phyloP scores from a whole-genome alignment of 129 eudicot genomes.

The Silybum marianum region DNA sequence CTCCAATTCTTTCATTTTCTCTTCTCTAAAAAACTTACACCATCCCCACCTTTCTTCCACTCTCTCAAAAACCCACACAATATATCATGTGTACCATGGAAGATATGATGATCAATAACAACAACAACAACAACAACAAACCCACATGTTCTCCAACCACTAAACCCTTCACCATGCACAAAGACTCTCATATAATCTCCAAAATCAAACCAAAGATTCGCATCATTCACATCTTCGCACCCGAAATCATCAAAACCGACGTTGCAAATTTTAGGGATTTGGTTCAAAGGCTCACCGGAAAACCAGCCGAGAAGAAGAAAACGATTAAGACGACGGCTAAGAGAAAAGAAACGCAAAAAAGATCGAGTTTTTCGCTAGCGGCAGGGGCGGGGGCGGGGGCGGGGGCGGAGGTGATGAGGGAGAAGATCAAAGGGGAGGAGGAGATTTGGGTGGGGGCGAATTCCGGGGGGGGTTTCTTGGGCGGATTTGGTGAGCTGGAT shows the following conservation, averaged over 20 bases:
- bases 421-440: conserved; percentile 80
- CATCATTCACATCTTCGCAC: conserved; percentile 91
- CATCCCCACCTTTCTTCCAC: conserved; percentile 35
- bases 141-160: conserved; percentile 42
- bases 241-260: conserved; percentile 91
- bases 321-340: not conserved
- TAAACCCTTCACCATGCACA: conserved; percentile 54
- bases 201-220: conserved; percentile 86
- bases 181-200: conserved; percentile 63
- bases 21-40: conserved; percentile 35
- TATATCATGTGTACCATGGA: conserved; percentile 58
- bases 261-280: conserved; percentile 81
- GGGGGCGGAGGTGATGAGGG: conserved; percentile 38
- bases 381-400: conserved; percentile 5
- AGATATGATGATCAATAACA: conserved; percentile 48
- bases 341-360: conserved; percentile 30
- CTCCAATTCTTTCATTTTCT: conserved; percentile 34
- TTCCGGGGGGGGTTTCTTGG: conserved; percentile 78
- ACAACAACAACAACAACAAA: conserved; percentile 60
- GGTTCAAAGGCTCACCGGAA: conserved; percentile 88
- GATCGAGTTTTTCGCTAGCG: conserved; percentile 35
- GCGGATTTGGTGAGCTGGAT: conserved; percentile 71
- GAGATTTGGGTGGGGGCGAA: conserved; percentile 77
- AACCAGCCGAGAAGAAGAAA: conserved; percentile 56
- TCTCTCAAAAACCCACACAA: not conserved